phyloP scores from a whole-genome alignment of 1,139 yeast genomes.

The Blastobotrys ciferrii region DNA sequence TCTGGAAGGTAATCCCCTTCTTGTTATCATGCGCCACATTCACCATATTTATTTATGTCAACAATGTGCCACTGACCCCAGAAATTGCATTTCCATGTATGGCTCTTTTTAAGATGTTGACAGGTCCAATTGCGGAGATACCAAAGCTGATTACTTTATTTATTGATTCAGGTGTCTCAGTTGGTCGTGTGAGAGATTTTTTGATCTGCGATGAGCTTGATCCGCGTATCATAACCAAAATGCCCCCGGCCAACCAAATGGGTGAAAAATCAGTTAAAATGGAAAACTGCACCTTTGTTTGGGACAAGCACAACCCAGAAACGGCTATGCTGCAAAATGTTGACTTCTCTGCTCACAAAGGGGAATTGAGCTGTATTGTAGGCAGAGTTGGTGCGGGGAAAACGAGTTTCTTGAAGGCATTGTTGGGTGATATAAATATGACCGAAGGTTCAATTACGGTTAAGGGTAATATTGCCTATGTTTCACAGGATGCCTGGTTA shows the following conservation, averaged over 20 bases:
- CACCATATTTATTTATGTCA: conserved; percentile 49
- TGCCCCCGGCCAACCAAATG: conserved; percentile 34
- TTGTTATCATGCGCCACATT: conserved; percentile 65
- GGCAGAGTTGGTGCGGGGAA: conserved; percentile 95
- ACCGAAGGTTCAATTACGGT: conserved; percentile 70
- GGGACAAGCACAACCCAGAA: conserved; percentile 33
- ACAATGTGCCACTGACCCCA: conserved; percentile 55
- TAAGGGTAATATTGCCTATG: conserved; percentile 84
- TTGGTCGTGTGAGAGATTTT: conserved; percentile 54
- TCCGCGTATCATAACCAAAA: conserved; percentile 38
- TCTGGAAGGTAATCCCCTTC: conserved; percentile 67
- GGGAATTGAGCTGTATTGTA: conserved; percentile 80
- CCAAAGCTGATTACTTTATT: conserved; percentile 46
- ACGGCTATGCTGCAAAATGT: conserved; percentile 38
- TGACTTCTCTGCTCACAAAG: conserved; percentile 69
- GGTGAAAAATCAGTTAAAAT: conserved; percentile 44
- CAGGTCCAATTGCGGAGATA: conserved; percentile 55
- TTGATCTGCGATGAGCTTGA: conserved; percentile 53
- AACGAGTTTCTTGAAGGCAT: conserved; percentile 78
- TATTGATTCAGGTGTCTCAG: conserved; percentile 61
- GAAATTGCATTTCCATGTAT: conserved; percentile 74
- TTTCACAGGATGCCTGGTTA: conserved; percentile 93
- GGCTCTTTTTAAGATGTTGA: conserved; percentile 56
- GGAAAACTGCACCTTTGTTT: conserved; percentile 47
- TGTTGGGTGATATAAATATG: conserved; percentile 83